Evolutionary conservation across 2,329 filamentous ascomycete species (phyloP).

Genomic region (Sporothrix schenckii): DNA sequence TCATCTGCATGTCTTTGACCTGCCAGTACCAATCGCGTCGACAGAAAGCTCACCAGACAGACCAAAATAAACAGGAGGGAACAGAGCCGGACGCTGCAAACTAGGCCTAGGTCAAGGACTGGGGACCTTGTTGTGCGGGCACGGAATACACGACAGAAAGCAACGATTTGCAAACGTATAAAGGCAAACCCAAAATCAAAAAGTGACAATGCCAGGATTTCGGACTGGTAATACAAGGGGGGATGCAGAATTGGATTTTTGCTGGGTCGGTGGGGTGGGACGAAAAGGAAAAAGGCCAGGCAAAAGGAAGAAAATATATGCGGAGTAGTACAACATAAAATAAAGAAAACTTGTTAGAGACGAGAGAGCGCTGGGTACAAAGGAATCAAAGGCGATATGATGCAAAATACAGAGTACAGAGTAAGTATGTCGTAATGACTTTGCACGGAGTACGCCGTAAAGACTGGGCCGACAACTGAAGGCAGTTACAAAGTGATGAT

Average conservation of each 20-base stretch:
- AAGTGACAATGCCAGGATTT: neutral
- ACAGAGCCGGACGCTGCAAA: no score
- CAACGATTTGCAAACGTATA: neutral
- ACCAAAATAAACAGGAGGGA: neutral
- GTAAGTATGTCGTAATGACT: no score
- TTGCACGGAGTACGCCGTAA: no score
- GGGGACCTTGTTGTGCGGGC: neutral
- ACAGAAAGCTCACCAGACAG: no score
- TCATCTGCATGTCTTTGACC: neutral
- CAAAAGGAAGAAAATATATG: neutral
- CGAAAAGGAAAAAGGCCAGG: neutral
- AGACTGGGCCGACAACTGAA: no score
- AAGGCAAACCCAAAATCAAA: neutral
- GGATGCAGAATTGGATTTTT: neutral
- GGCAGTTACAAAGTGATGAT: no score
- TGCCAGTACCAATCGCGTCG: no score
- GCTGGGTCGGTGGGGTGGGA: neutral
- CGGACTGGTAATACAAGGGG: neutral
- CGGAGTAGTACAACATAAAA: neutral
- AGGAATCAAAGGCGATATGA: no score
- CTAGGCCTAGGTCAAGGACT: neutral
- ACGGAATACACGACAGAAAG: slow-evolving; percentile 15
- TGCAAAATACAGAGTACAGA: no score
- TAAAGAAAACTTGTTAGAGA: neutral
- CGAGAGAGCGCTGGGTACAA: no score